Conservation (phyloP, 331 rosid species). For the Malus hybrid region DNA sequence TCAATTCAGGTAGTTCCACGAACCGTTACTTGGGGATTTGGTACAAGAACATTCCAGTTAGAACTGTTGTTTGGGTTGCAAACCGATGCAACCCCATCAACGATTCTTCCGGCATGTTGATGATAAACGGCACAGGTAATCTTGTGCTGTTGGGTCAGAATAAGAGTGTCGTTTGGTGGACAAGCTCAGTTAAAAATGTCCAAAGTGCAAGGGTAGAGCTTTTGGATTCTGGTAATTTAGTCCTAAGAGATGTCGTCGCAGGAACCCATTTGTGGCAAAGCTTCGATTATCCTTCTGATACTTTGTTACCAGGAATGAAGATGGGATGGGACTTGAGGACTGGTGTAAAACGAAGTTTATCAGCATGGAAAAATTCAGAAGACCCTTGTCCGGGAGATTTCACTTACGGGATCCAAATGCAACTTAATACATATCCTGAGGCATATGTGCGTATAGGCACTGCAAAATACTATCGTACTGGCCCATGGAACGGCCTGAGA, state of each 20-base stretch:
- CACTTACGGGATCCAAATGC: constrained; percentile 21
- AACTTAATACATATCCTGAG: constrained; percentile 26
- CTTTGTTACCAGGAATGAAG: constrained; percentile 48
- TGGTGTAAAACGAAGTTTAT: not conserved
- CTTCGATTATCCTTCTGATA: constrained; percentile 43
- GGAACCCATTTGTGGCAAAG: not conserved
- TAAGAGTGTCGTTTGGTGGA: constrained; percentile 39
- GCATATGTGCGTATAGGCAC: constrained; percentile 19
- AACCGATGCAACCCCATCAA: constrained; percentile 15
- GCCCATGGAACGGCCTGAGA: constrained; percentile 62
- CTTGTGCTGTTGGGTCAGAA: constrained; percentile 37
- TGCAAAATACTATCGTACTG: constrained; percentile 15
- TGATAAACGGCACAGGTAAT: constrained; percentile 25
- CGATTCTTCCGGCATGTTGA: constrained; percentile 32
- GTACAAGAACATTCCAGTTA: constrained; percentile 47
- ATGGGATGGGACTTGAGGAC: constrained; percentile 37
- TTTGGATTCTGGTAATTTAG: constrained; percentile 53
- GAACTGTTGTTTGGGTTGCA: constrained; percentile 17
- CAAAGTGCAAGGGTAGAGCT: constrained; percentile 24
- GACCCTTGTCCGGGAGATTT: constrained; percentile 50
- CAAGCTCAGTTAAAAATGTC: constrained; percentile 8
- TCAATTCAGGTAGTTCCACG: constrained; percentile 4
- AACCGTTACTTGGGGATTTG: constrained; percentile 57
- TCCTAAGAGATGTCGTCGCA: constrained; percentile 17
- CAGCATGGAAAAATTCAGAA: constrained; percentile 40